Evolutionary conservation across 2,329 filamentous ascomycete species (phyloP).

Genomic region (Botrytis cinerea): DNA sequence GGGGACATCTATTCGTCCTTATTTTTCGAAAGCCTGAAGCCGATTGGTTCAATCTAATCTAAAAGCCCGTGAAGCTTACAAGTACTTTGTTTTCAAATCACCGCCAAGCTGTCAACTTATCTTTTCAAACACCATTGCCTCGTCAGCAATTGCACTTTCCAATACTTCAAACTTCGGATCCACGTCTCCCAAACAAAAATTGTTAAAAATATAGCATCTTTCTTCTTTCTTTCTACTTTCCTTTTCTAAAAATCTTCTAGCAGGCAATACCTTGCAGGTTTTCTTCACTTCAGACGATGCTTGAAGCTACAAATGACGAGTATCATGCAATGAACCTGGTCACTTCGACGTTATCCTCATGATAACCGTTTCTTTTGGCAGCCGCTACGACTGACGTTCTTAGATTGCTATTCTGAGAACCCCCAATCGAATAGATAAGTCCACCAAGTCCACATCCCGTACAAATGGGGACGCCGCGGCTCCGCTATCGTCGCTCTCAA

Average conservation of each 20-base stretch:
- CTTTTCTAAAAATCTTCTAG: background rate
- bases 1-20: background rate
- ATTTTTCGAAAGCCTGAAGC: background rate
- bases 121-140: constrained; percentile 18
- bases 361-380: background rate
- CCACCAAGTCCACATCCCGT: constrained; percentile 6
- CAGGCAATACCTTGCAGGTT: background rate
- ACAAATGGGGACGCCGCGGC: constrained; percentile 27
- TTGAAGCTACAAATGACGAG: background rate
- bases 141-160: constrained; percentile 17
- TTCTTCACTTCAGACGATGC: background rate
- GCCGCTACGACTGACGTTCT: background rate
- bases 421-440: background rate
- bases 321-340: background rate
- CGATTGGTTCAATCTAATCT: background rate
- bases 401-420: background rate
- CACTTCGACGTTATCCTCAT: background rate
- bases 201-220: constrained; percentile 16
- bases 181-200: background rate
- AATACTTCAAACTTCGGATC: constrained; percentile 14
- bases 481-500: constrained; percentile 25
- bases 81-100: background rate
- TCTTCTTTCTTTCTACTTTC: background rate
- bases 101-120: constrained; percentile 12
- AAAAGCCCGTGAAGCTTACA: background rate